Base-by-base conservation (phyloP, 2,329 filamentous ascomycete species). In the Calonectria montana region DNA sequence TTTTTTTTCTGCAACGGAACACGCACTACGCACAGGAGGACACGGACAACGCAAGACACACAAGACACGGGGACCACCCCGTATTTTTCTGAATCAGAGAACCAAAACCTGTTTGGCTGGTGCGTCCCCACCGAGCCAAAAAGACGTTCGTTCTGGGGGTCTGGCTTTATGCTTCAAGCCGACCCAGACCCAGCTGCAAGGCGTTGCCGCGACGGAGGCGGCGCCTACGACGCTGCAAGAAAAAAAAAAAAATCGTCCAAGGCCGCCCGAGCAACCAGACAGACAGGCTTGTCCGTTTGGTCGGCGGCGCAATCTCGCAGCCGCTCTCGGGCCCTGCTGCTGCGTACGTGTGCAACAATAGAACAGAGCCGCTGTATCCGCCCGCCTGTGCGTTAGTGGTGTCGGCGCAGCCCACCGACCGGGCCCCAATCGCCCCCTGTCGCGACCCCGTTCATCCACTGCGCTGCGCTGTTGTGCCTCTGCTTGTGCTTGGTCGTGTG, bases 1-100 rank as follows among this genome's bases (percentile, higher is more conserved):
- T 57, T 57, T 55, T 48, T 50, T 57, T 57, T 57, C 31, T 57
- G 53, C 53, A 57, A 57, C 53, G 53, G 53, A 39, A 39, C 57
- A 62, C 57, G 39, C 57, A 62, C 57, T 15, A 62, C 57, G 18
- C 37, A 62, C 55, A 62, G 37, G 57, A 62, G 57, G 23, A 45
- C 57, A 62, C 57, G 25, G 57, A 62, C 57, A 29, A 29, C 53
- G 53, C 57, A 62, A 43, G 57, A 62, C 57, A 62, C 37, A 15
- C 57, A 62, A n/a, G 57, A 43, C 57, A 62, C 29, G 57, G 29
- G 31, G 23, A 43, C 10, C 48, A 27, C 37, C 39, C 37, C 39
- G 35, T 43, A 41, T 62, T 62, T 62, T 62, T 23, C 37, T 62
- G 37, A 41, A 43, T 27, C 50, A 37, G 27, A 57, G 16, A 57